A percentile compares a stretch with the other conserved stretches of the same genome.
phyloP scores from a whole-genome alignment of 805 yeast species.

The Wickerhamomyces chambardii region DNA sequence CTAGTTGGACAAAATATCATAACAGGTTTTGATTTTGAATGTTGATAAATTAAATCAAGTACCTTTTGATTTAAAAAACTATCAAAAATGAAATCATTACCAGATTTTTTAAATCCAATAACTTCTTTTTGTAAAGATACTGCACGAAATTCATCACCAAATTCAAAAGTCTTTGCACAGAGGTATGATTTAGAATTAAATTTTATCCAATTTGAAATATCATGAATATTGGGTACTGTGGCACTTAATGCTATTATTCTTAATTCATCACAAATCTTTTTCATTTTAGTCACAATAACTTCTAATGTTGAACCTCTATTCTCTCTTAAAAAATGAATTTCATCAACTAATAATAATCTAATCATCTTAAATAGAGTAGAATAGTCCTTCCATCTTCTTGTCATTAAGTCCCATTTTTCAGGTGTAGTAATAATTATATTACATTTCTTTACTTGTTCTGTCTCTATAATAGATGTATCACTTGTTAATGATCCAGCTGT shows the following conservation, averaged over 20 bases:
- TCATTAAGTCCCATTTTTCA: conserved; percentile 52
- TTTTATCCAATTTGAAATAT: conserved; percentile 36
- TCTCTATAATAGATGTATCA: conserved; percentile 37
- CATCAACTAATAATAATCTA: conserved; percentile 38
- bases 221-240: conserved; percentile 42
- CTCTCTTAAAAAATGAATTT: conserved; percentile 36
- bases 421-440: conserved; percentile 51
- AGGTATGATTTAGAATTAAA: conserved; percentile 6
- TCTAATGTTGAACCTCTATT: conserved; percentile 40
- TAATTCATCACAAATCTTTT: conserved; percentile 23
- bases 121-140: conserved; percentile 33
- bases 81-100: conserved; percentile 42
- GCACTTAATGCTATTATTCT: conserved; percentile 42
- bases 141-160: conserved; percentile 39
- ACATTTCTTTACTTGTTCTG: conserved; percentile 36
- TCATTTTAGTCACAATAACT: conserved; percentile 39
- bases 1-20: conserved; percentile 47
- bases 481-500: conserved; percentile 45
- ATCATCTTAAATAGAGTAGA: conserved; percentile 28
- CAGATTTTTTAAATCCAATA: conserved; percentile 28
- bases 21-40: conserved; percentile 33
- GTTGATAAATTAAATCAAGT: conserved; percentile 25
- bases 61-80: conserved; percentile 30
- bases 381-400: conserved; percentile 41
- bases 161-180: conserved; percentile 28